A percentile compares a stretch with the other conserved stretches of the same genome.
Evolutionary conservation across 1,284 basidiomycete species (phyloP).

Genomic region (Lentinula novae-zelandiae): DNA sequence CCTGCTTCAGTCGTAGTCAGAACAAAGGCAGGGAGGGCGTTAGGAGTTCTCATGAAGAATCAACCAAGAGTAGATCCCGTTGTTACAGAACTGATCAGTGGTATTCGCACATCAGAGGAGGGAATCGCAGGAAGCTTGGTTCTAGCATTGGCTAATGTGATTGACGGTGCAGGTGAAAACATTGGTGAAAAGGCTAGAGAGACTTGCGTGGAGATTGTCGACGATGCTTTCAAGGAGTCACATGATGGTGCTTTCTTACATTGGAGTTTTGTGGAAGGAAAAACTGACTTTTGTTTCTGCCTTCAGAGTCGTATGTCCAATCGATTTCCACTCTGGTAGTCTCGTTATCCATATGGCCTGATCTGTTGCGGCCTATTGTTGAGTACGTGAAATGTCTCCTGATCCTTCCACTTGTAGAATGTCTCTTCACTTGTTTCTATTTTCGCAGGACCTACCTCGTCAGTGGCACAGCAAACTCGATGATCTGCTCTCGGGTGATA

Average conservation of each 20-base stretch:
- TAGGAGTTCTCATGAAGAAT: slow-evolving; percentile 91
- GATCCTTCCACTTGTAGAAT: neutral
- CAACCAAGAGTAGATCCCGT: slow-evolving; percentile 86
- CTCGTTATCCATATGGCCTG: slow-evolving; percentile 63
- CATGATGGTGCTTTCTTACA: slow-evolving; percentile 55
- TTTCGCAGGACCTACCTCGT: slow-evolving; percentile 46
- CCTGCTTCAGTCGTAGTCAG: slow-evolving; percentile 78
- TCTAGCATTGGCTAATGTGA: slow-evolving; percentile 75
- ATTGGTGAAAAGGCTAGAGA: slow-evolving; percentile 76
- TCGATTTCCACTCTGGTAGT: slow-evolving; percentile 68
- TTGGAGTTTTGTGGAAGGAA: neutral
- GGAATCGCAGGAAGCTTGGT: slow-evolving; percentile 75
- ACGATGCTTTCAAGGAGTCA: slow-evolving; percentile 74
- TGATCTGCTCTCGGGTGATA: slow-evolving; percentile 64
- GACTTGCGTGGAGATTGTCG: slow-evolving; percentile 70
- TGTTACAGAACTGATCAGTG: slow-evolving; percentile 81
- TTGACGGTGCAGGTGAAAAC: slow-evolving; percentile 69
- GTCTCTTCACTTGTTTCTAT: neutral
- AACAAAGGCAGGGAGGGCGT: slow-evolving; percentile 76
- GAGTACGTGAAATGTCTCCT: slow-evolving; percentile 42
- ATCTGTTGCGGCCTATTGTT: slow-evolving; percentile 66
- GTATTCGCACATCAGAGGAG: slow-evolving; percentile 67
- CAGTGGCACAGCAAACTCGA: slow-evolving; percentile 59
- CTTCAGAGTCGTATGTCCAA: slow-evolving; percentile 67
- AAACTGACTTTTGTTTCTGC: neutral